Evolutionary conservation across 192 early-diverging fungal species (phyloP), one percentile per base, ranked within the genome.

Genomic region (Diversispora epigaea): DNA sequence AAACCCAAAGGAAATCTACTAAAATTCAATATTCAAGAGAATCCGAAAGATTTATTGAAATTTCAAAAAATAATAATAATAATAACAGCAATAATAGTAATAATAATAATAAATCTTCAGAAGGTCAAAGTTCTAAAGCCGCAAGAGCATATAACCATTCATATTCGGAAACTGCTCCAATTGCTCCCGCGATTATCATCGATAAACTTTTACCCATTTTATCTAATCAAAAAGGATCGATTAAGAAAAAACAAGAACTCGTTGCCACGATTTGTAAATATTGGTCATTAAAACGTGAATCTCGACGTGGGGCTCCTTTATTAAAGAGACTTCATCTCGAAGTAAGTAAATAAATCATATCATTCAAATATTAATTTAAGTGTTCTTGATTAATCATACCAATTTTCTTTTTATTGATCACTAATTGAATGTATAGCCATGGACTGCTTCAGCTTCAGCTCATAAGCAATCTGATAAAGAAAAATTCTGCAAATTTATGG

Each of bases 271-370:
- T 96, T 43, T 92, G 92, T 71, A 88, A 90, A 77, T 99, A 96
- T 82, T 99, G 98, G 98, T 89, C 95, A 3, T 84, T 98, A 10
- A 99, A 99, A 79, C 88, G 96, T 41, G 89, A 91, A 77, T 80
- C 88, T n/a, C 80, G 96, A 21, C 87, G 94, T 32, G 98, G 98
- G 0, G 95, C 96, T 3, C 95, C 98, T 1, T 84, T 99, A 6
- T 82, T 99, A 46, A 98, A 98, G 79, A 87, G 98, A 60, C 84
- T 99, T 40, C 95, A 98, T 78, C 81, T 99, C 77, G 97, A 98
- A 83, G 91, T 92, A 80, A 39, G 68, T 21, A 15, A 52, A 52
- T n/a, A 39, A 69, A 19, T n/a, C 10, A 45, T 58, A 21, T 45
- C 10, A 6, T 61, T 78, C 50, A 8, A 40, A 49, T 40, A 4